A percentile compares a stretch with the other conserved stretches of the same genome.
phyloP scores from a whole-genome alignment of 345 rosid species.

The Noccaea caerulescens region DNA sequence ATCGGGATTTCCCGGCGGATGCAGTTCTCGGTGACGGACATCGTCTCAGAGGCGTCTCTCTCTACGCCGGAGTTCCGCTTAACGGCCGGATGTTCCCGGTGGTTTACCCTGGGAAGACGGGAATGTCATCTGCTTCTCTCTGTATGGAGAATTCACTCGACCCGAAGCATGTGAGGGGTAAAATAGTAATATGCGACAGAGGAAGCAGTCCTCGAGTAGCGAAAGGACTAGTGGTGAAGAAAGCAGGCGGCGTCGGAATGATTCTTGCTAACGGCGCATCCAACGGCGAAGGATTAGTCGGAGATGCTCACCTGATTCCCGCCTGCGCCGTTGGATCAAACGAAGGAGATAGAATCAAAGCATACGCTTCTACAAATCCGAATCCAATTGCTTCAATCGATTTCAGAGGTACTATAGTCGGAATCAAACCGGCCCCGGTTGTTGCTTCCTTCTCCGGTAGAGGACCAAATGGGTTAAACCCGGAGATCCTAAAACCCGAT shows the following conservation, averaged over 20 bases:
- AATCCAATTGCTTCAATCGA: slow-evolving; percentile 63
- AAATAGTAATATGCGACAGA: slow-evolving; percentile 77
- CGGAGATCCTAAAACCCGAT: slow-evolving; percentile 79
- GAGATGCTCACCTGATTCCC: slow-evolving; percentile 80
- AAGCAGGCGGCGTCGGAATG: slow-evolving; percentile 89
- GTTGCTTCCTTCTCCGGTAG: slow-evolving; percentile 83
- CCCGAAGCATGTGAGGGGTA: slow-evolving; percentile 62
- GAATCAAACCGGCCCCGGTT: slow-evolving; percentile 80
- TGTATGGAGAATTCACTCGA: slow-evolving; percentile 83
- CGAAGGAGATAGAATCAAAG: slow-evolving; percentile 70
- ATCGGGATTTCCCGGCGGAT: slow-evolving; percentile 73
- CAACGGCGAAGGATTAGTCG: slow-evolving; percentile 84
- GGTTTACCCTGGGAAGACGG: slow-evolving; percentile 71
- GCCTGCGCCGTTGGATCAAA: slow-evolving; percentile 71
- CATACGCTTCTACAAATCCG: slow-evolving; percentile 48
- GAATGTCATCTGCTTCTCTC: slow-evolving; percentile 60
- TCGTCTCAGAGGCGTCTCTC: slow-evolving; percentile 65
- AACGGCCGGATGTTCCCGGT: slow-evolving; percentile 67
- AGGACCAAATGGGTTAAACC: slow-evolving; percentile 77
- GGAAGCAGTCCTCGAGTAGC: slow-evolving; percentile 82
- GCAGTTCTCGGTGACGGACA: slow-evolving; percentile 64
- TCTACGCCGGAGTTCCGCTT: slow-evolving; percentile 62
- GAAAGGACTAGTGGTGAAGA: slow-evolving; percentile 80
- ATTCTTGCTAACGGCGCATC: slow-evolving; percentile 76
- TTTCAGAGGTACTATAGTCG: slow-evolving; percentile 70